phyloP scores from a whole-genome alignment of 345 rosid genomes.

The Carallia pectinifolia region DNA sequence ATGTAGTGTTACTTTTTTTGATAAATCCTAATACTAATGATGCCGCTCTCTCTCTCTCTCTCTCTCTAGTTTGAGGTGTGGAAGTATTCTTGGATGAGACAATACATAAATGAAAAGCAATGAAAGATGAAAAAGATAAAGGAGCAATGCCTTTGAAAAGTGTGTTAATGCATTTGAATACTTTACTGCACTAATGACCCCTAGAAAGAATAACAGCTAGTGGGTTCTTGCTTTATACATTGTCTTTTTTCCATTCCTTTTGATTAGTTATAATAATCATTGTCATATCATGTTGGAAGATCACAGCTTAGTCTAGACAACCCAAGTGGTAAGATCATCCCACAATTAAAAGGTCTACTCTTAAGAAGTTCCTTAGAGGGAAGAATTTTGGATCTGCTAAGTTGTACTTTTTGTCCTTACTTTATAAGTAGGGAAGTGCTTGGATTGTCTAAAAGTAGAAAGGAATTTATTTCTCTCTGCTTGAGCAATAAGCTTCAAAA shows the following conservation, averaged over 20 bases:
- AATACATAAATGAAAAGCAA: constrained; percentile 19
- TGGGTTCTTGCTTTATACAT: constrained; percentile 23
- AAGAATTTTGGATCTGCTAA: too few species aligned
- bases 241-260: constrained; percentile 10
- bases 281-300: constrained; percentile 22
- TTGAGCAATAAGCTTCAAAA: too few species aligned
- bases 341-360: too few species aligned
- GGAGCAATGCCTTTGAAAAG: constrained; percentile 38
- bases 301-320: neutral
- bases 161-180: constrained; percentile 26
- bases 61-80: constrained; percentile 23
- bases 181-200: constrained; percentile 35
- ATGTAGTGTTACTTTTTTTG: too few species aligned
- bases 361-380: too few species aligned
- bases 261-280: constrained; percentile 17
- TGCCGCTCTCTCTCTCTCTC: neutral
- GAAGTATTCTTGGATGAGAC: constrained; percentile 37
- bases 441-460: too few species aligned
- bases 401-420: too few species aligned
- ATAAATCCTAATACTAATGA: neutral
- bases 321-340: too few species aligned
- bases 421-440: too few species aligned
- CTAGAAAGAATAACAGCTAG: constrained; percentile 49
- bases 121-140: constrained; percentile 20
- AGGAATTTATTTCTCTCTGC: too few species aligned